Base-by-base conservation (phyloP, 352 stramenopile species). In the Pythium folliculosum region DNA sequence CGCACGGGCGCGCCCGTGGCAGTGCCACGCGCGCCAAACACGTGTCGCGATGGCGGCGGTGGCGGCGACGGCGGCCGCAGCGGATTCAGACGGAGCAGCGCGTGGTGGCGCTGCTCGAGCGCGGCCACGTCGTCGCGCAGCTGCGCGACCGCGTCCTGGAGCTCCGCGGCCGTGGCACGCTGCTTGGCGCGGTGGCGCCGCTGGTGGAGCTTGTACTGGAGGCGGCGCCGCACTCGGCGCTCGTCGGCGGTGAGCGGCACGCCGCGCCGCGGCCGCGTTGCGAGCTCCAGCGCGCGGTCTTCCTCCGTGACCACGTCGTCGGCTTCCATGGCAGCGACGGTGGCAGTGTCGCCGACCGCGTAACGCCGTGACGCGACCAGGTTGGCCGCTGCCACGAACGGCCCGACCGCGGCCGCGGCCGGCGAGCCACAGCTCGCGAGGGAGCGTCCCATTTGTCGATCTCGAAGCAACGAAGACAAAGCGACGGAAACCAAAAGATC, bases 171-270 rank as follows among this genome's bases (percentile, higher is more conserved):
- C 4, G n/a, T 27, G 17, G 45, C 62, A 56, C 88, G 89, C 54
- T 89, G 78, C 71, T 89, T 89, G 58, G 80, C 80, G 25, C 82
- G 78, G 61, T 91, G 84, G 57, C 74, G 81, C 0, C 77, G 80
- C 59, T 92, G 82, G 63, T 90, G 81, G 65, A 86, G 79, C 37
- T 88, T 88, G 71, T 89, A 89, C 69, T 92, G 83, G 53, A 82
- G 72, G 12, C 81, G 73, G 19, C 81, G 65, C 12, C 80, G 75
- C 32, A 77, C 63, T 23, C 81, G 64, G 49, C 83, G 85, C 30
- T 89, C 80, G 19, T 72, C 66, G 23, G 38, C 1, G n/a, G 48
- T 61, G 43, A 60, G 48, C 47, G 47, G 47, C 22, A 53, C 47
- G 47, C 60, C 32, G 25, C 55, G 48, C 17, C 38, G 16, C 5